Evolutionary conservation across 148 eudicot species (phyloP).

Genomic region (Cornus kousa): DNA sequence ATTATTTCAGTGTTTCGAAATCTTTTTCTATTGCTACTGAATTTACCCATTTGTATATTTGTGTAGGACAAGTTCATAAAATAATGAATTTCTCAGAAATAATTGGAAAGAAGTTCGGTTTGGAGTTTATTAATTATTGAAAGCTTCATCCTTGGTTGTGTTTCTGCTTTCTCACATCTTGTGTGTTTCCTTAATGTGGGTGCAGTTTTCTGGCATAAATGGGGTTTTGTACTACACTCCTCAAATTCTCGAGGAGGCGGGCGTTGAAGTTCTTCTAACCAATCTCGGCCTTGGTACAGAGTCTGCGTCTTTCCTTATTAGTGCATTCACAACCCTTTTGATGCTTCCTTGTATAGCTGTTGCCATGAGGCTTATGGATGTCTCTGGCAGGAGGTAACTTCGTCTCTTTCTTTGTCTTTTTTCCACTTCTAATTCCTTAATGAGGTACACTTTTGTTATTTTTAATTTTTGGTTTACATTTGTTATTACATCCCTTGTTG

Average conservation of each 20-base stretch:
- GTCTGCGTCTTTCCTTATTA: constrained; percentile 72
- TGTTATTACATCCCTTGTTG: background rate
- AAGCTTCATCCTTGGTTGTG: background rate
- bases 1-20: background rate
- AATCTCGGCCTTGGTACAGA: constrained; percentile 55
- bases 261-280: constrained; percentile 65
- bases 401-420: background rate
- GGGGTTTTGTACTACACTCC: constrained; percentile 82
- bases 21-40: background rate
- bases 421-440: background rate
- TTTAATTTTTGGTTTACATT: background rate
- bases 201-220: constrained; percentile 78
- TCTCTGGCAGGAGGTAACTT: constrained; percentile 68
- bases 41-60: background rate
- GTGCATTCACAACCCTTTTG: constrained; percentile 64
- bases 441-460: background rate
- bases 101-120: background rate
- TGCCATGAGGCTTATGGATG: constrained; percentile 81
- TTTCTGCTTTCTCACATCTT: background rate
- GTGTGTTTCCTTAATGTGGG: background rate
- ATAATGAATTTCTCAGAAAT: background rate
- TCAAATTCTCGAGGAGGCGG: constrained; percentile 74
- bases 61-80: background rate
- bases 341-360: constrained; percentile 76
- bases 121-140: background rate